Conservation (phyloP, 345 rosid species). For the Anastatica hierochuntica region DNA sequence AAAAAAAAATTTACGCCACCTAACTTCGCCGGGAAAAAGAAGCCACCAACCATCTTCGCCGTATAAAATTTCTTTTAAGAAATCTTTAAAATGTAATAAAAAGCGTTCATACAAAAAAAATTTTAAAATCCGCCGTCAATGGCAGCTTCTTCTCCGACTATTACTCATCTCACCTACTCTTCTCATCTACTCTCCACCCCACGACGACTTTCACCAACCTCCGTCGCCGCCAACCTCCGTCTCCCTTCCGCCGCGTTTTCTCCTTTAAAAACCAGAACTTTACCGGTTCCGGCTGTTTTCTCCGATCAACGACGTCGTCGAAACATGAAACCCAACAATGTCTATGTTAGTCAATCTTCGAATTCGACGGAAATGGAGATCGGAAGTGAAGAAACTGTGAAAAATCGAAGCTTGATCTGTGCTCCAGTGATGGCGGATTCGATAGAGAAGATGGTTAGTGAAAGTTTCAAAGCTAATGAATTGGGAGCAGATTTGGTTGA, state of each 20-base stretch:
- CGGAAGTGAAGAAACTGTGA: conserved; percentile 27
- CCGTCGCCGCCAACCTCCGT: conserved; percentile 16
- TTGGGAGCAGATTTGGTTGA: conserved; percentile 80
- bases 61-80: too few relatives aligned
- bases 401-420: conserved; percentile 61
- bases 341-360: conserved; percentile 23
- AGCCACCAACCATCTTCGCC: too few relatives aligned
- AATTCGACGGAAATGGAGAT: conserved; percentile 21
- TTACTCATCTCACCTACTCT: conserved; percentile 25
- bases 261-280: background rate
- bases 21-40: too few relatives aligned
- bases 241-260: conserved; percentile 5
- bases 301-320: conserved; percentile 15
- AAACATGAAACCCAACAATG: conserved; percentile 13
- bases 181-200: background rate
- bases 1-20: too few relatives aligned
- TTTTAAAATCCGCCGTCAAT: conserved; percentile 1
- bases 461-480: conserved; percentile 43
- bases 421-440: conserved; percentile 76
- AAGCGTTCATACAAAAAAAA: too few relatives aligned
- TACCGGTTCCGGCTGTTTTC: conserved; percentile 1
- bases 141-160: conserved; percentile 20
- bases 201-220: conserved; percentile 22
- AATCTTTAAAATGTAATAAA: too few relatives aligned
- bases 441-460: conserved; percentile 40